Base-by-base conservation (phyloP, 345 rosid species). In the Turnera subulata region DNA sequence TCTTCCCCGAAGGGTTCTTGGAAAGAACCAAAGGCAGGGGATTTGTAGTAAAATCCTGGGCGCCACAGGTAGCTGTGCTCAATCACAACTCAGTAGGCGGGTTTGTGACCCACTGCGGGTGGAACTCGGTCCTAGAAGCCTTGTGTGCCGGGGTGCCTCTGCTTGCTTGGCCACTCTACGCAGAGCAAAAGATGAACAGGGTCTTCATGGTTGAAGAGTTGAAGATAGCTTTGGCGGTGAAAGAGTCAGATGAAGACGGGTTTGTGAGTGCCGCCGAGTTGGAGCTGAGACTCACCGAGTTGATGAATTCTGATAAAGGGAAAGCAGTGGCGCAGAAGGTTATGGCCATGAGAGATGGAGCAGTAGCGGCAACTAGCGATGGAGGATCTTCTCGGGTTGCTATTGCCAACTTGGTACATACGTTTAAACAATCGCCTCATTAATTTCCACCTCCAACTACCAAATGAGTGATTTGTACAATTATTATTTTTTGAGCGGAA, bases 61-160 rank as follows among this genome's bases (percentile, higher is more conserved):
- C 83, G 0, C 90, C 88, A 4, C 90, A 85, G 50, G 73, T 77
- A 43, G 76, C 63, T 13, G 74, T 85, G 21, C 62, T 80, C 62
- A 80, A 53, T 38, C 89, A 81, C 26, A 63, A 46, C 5, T 68
- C 90, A 0, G 64, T 77, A 2, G 84, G 88, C 4, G 86, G 84
- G 37, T 88, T 85, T 32, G 86, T 83, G 33, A 85, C 80, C 50
- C 93, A 85, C 59, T 77, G 35, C 8, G 90, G 96, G 2, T 88
- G 88, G 93, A 88, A 83, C 61, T 82, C 90, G 1, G 60, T 74
- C 19, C 80, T 88, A 0, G 96, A 83, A 64, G 69, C 86, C 0
- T 65, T 83, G 29, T 61, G 70, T 6, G 81, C 81, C 0, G 90
- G 91, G 1, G 76, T 76, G 43, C 82, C 77, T 0, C 70, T 82